These are phyloP conservation scores for Apiotrichum montevideense DNA, from an alignment of 1,284 basidiomycete genomes.

Conservation along the genomic window DNA sequence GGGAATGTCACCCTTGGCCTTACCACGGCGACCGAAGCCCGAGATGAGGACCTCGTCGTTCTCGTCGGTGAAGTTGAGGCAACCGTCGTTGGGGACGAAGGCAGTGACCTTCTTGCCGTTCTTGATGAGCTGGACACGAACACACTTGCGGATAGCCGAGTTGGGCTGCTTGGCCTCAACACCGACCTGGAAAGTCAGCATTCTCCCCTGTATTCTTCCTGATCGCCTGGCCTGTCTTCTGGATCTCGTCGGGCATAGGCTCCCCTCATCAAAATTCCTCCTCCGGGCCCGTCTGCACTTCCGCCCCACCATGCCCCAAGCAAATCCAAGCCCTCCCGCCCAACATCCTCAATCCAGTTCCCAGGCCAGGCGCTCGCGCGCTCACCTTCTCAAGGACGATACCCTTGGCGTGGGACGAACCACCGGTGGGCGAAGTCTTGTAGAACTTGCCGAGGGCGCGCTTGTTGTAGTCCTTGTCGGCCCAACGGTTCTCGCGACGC, in stretches of 20 bases:
- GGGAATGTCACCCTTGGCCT: constrained; percentile 60
- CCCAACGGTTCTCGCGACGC: constrained; percentile 97
- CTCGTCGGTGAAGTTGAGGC: constrained; percentile 94
- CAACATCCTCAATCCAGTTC: neutral
- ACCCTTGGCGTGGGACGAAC: constrained; percentile 99
- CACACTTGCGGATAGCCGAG: constrained; percentile 99
- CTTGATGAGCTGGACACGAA: constrained; percentile 99
- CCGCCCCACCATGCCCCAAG: neutral
- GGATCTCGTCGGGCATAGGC: neutral
- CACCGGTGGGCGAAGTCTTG: constrained; percentile 99
- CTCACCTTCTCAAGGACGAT: constrained; percentile 94
- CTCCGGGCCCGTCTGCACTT: neutral
- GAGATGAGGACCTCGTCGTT: constrained; percentile 99
- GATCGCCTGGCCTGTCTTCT: no score
- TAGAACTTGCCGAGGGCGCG: constrained; percentile 99
- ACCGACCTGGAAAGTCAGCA: constrained; percentile 47
- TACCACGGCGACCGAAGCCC: constrained; percentile 99
- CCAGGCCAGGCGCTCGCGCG: neutral
- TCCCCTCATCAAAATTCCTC: constrained; percentile 54
- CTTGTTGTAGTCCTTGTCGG: constrained; percentile 99
- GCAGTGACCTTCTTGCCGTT: constrained; percentile 99
- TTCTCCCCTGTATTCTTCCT: neutral
- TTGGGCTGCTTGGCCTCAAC: constrained; percentile 78
- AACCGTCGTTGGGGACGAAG: constrained; percentile 91
- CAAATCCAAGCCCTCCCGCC: no score